These are phyloP conservation scores for Escallonia rubra DNA, from an alignment of 129 eudicot species.

Conservation along the genomic window DNA sequence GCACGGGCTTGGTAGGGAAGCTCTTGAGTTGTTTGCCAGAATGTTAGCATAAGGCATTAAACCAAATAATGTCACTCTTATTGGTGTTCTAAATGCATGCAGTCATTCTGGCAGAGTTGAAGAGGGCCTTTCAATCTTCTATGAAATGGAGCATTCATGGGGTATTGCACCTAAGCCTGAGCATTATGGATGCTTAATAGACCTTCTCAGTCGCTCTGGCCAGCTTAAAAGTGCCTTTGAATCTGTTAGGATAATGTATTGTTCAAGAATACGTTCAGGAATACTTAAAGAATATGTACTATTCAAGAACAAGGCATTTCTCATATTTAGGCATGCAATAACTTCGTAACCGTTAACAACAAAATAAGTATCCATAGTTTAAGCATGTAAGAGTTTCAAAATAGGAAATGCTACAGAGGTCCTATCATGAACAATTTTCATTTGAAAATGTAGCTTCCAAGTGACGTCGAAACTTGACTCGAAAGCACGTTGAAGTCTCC, in stretches of 20 bases:
- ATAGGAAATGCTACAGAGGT: too few relatives aligned
- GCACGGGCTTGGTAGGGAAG: constrained; percentile 42
- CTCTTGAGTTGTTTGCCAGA: constrained; percentile 31
- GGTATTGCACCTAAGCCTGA: constrained; percentile 39
- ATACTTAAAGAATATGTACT: too few relatives aligned
- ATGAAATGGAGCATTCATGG: constrained; percentile 23
- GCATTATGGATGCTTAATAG: constrained; percentile 50
- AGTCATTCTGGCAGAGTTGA: constrained; percentile 39
- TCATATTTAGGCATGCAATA: too few relatives aligned
- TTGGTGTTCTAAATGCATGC: constrained; percentile 45
- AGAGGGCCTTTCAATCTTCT: constrained; percentile 29
- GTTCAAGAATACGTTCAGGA: too few relatives aligned
- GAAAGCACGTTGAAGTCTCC: too few relatives aligned
- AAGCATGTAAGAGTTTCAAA: too few relatives aligned
- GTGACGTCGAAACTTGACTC: too few relatives aligned
- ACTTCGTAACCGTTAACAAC: too few relatives aligned
- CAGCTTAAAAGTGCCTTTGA: constrained; percentile 34
- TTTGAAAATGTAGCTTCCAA: too few relatives aligned
- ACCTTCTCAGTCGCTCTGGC: constrained; percentile 41
- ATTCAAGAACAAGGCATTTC: too few relatives aligned
- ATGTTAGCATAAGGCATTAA: constrained; percentile 34
- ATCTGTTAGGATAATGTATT: constrained; percentile 30
- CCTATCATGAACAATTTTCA: too few relatives aligned
- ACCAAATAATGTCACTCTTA: constrained; percentile 40
- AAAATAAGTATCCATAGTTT: too few relatives aligned